Conservation (phyloP, 192 early-diverging fungal genomes). For the Geosiphon pyriformis region DNA sequence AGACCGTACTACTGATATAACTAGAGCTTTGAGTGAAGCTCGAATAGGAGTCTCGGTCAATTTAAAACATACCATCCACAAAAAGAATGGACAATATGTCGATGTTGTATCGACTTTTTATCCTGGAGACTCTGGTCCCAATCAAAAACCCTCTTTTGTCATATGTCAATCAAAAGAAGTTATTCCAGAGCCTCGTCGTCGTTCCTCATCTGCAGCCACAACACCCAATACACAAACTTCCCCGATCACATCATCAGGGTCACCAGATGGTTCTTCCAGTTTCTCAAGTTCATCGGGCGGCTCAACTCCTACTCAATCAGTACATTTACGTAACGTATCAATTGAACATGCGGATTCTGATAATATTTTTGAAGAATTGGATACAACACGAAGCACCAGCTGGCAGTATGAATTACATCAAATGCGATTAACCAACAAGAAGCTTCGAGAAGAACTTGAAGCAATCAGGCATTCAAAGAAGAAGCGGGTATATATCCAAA, state of each 20-base stretch:
- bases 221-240: not conserved
- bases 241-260: constrained; percentile 2
- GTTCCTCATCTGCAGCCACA: not conserved
- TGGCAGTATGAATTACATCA: constrained; percentile 65
- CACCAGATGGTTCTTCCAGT: not conserved
- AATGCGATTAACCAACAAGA: constrained; percentile 49
- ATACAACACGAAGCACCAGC: constrained; percentile 39
- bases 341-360: constrained; percentile 24
- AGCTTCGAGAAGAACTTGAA: constrained; percentile 53
- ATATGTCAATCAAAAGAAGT: constrained; percentile 28
- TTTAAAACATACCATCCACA: constrained; percentile 33
- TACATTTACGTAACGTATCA: constrained; percentile 17
- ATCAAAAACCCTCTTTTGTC: constrained; percentile 28
- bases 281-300: constrained; percentile 12
- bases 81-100: constrained; percentile 35
- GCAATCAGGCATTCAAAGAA: constrained; percentile 29
- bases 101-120: constrained; percentile 36
- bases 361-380: constrained; percentile 43
- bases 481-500: constrained; percentile 21
- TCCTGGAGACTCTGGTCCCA: constrained; percentile 30
- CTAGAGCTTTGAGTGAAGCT: constrained; percentile 32
- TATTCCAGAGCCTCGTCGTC: constrained; percentile 1
- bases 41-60: constrained; percentile 34
- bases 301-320: constrained; percentile 11
- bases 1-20: constrained; percentile 40